A percentile compares a stretch with the other conserved stretches of the same genome.
Evolutionary conservation across 1,284 basidiomycete genomes (phyloP).

Genomic region (Rhizopogon hawkerae): DNA sequence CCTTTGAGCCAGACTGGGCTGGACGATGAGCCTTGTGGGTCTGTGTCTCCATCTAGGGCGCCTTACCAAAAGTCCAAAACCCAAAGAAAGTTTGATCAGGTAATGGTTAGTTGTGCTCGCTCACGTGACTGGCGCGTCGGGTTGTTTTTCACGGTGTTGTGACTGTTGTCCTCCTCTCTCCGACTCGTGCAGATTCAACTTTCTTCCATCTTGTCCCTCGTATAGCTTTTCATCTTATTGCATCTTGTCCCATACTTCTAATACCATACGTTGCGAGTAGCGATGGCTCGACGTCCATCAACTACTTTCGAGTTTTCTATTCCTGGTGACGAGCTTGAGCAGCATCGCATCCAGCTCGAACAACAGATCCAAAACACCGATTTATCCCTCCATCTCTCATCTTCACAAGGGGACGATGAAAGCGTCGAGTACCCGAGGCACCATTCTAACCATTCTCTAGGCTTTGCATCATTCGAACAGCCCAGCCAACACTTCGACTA

Average conservation of each 20-base stretch:
- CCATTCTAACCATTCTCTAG: slow-evolving; percentile 44
- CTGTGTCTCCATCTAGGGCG: slow-evolving; percentile 48
- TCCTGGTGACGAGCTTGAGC: slow-evolving; percentile 60
- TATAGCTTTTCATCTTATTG: slow-evolving; percentile 13
- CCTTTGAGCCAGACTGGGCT: slow-evolving; percentile 63
- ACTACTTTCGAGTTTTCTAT: slow-evolving; percentile 34
- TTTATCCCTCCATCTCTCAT: slow-evolving; percentile 56
- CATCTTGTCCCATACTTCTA: slow-evolving; percentile 9
- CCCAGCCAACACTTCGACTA: slow-evolving; percentile 49
- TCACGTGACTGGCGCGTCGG: slow-evolving; percentile 24
- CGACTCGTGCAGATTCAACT: no score
- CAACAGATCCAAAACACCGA: slow-evolving; percentile 64
- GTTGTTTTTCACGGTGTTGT: slow-evolving; percentile 6
- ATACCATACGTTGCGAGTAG: slow-evolving; percentile 5
- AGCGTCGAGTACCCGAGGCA: slow-evolving; percentile 65
- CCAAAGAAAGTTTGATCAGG: background rate
- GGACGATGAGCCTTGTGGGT: slow-evolving; percentile 74
- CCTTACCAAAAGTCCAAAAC: background rate
- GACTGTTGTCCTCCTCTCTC: no score
- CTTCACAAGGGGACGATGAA: slow-evolving; percentile 31
- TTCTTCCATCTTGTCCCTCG: slow-evolving; percentile 1
- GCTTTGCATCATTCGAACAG: slow-evolving; percentile 54
- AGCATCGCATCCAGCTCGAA: slow-evolving; percentile 64
- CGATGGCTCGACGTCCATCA: slow-evolving; percentile 21
- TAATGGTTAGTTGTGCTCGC: slow-evolving; percentile 13